These are phyloP conservation scores for Rhizophagus sp. DNA, from an alignment of 192 early-diverging fungal genomes.

Conservation along the genomic window DNA sequence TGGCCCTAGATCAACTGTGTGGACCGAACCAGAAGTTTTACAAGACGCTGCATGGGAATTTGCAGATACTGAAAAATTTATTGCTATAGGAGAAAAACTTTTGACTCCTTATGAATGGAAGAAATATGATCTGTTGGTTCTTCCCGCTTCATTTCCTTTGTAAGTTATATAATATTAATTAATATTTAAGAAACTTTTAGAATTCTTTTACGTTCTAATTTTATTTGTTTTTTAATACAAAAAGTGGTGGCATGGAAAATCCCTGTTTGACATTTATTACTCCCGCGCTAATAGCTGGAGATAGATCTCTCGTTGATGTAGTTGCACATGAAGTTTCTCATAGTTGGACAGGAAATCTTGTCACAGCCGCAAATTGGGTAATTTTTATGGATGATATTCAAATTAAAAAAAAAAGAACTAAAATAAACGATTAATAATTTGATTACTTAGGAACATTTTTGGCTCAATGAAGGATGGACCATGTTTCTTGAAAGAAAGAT, in stretches of 20 bases:
- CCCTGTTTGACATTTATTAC: slow-evolving; percentile 99
- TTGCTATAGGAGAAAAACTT: slow-evolving; percentile 66
- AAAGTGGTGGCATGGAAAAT: slow-evolving; percentile 91
- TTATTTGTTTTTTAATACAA: slow-evolving; percentile 23
- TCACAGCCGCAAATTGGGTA: slow-evolving; percentile 82
- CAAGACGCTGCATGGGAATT: slow-evolving; percentile 96
- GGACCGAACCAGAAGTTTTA: slow-evolving; percentile 91
- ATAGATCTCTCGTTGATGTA: slow-evolving; percentile 91
- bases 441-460: slow-evolving; percentile 62
- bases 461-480: slow-evolving; percentile 98
- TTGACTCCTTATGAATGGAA: slow-evolving; percentile 96
- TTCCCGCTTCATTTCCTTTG: slow-evolving; percentile 87
- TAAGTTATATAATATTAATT: slow-evolving; percentile 11
- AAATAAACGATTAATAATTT: neutral
- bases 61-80: slow-evolving; percentile 68
- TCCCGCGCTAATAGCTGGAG: slow-evolving; percentile 93
- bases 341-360: slow-evolving; percentile 88
- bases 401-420: neutral
- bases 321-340: slow-evolving; percentile 95
- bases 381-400: slow-evolving; percentile 36
- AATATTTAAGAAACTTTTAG: no score
- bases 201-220: neutral
- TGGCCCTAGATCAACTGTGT: slow-evolving; percentile 91
- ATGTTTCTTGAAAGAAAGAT: slow-evolving; percentile 94
- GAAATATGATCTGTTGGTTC: slow-evolving; percentile 88